phyloP scores from a whole-genome alignment of 345 rosid species.

The Citrus medica region DNA sequence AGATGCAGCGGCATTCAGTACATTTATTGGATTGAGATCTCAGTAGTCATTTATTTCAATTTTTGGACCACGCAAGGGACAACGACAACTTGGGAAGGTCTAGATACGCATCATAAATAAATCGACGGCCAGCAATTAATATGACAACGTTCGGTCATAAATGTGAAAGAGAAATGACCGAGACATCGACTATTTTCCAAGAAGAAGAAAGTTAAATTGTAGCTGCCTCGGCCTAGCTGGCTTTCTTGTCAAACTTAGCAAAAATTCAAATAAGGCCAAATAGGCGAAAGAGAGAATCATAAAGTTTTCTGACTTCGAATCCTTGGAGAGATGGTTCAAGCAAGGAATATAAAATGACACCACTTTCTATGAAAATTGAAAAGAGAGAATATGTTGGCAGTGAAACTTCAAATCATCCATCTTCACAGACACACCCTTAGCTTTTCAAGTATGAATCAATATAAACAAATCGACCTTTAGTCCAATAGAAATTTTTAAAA shows the following conservation, averaged over 20 bases:
- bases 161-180: background rate
- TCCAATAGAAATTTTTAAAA: too few species aligned
- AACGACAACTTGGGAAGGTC: background rate
- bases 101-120: background rate
- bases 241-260: background rate
- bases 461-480: too few species aligned
- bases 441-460: too few species aligned
- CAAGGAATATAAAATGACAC: background rate
- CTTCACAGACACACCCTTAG: too few species aligned
- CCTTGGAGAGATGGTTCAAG: slow-evolving; percentile 5
- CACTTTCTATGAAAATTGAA: background rate
- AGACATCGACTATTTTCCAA: background rate
- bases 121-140: background rate
- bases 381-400: background rate
- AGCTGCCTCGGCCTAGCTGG: background rate
- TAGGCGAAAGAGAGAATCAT: background rate
- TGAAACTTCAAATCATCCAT: background rate
- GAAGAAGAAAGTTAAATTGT: background rate
- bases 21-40: background rate
- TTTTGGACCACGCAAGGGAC: background rate
- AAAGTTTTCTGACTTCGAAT: slow-evolving; percentile 14
- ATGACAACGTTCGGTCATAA: background rate
- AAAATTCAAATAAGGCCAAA: slow-evolving; percentile 14
- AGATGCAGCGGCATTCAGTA: background rate
- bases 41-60: background rate